A percentile compares a stretch with the other conserved stretches of the same genome.
These are phyloP conservation scores for Trichophyton mentagrophytes DNA, from an alignment of 2,329 filamentous ascomycete species.

Conservation along the genomic window DNA sequence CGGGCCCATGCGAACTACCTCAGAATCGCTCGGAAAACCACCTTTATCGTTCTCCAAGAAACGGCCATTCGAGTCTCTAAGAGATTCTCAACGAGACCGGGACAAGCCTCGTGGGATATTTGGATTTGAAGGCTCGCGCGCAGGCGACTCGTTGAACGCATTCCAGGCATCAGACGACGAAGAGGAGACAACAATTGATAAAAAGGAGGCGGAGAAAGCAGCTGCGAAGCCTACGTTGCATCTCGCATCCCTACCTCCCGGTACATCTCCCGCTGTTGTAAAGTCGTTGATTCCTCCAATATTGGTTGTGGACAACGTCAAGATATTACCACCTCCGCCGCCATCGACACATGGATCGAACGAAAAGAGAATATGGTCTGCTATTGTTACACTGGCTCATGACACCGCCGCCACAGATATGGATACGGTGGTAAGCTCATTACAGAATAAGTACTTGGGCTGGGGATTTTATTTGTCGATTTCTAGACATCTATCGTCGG, in stretches of 20 bases:
- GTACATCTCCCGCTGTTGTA: constrained; percentile 38
- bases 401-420: constrained; percentile 76
- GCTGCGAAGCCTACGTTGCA: constrained; percentile 44
- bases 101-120: constrained; percentile 25
- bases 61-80: constrained; percentile 32
- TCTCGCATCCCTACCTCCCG: constrained; percentile 42
- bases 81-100: constrained; percentile 28
- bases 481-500: constrained; percentile 71
- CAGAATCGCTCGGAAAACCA: constrained; percentile 36
- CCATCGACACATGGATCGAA: constrained; percentile 30
- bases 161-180: constrained; percentile 33
- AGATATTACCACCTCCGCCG: constrained; percentile 43
- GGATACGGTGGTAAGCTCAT: constrained; percentile 59
- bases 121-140: constrained; percentile 27
- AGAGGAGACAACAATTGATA: constrained; percentile 29
- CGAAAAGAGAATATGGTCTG: constrained; percentile 60
- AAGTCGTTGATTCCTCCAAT: constrained; percentile 40
- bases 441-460: constrained; percentile 76
- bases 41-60: constrained; percentile 32
- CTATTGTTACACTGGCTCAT: constrained; percentile 67
- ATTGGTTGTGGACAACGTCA: constrained; percentile 59
- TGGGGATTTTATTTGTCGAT: constrained; percentile 71
- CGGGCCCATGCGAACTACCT: constrained; percentile 33
- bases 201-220: constrained; percentile 34
- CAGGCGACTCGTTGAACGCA: constrained; percentile 25